Base-by-base conservation (phyloP, 1,139 yeast species). In the Candida sojae region DNA sequence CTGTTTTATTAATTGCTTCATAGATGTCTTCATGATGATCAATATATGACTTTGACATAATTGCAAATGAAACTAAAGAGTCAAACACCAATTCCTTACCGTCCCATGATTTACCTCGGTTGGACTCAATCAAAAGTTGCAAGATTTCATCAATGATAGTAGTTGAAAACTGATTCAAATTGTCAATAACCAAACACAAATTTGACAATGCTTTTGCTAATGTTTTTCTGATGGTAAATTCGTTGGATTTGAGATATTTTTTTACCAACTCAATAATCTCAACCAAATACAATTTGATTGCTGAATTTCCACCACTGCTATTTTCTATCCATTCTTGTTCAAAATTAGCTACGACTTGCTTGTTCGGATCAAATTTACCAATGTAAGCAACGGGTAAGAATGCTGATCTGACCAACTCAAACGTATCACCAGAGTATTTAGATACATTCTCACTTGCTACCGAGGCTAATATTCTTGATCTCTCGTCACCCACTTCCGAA, bases 41-140 rank as follows among this genome's bases (percentile, higher is more conserved):
- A 13, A 52, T 30, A 50, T 60, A 69, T 0, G 54, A 56, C 43
- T 72, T 67, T 10, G 81, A 74, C 53, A 80, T 80, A 11, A 72
- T 61, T 0, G 85, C 63, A 36, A 88, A 72, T 1, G 82, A 70
- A 1, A 89, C 86, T 44, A 92, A 67, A 0, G 97, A 90, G 39
- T 81, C 83, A 30, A 90, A 70, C 2, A 93, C 79, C 38, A 75
- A 66, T 55, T 90, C 97, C 60, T 93, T 93, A 7, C 98, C 98
- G 17, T 78, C 78, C 96, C 97, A 93, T 8, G 95, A 80, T 52
- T 93, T 81, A 0, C 97, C 97, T 48, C 77, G 73, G 50, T 86
- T 76, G 0, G 96, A 83, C 39, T 77, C 79, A 23, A 88, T 61
- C 46, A 91, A 71, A 5, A 84, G 71, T 0, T 70, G 68, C 48